These are phyloP conservation scores for Ambrosia trifida DNA, from an alignment of 129 eudicot species.

Conservation along the genomic window DNA sequence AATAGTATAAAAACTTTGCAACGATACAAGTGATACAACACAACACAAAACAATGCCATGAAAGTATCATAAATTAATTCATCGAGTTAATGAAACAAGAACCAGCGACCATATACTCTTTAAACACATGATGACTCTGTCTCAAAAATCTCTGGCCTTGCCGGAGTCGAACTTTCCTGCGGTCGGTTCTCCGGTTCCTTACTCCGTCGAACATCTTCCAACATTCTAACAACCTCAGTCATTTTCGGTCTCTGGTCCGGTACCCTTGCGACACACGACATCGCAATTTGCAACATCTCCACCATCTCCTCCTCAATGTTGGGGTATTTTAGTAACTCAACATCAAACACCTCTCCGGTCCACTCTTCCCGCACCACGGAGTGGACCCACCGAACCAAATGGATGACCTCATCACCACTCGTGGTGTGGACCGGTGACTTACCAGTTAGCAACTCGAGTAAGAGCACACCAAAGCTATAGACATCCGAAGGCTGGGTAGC, in stretches of 20 bases:
- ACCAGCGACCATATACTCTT: constrained; percentile 18
- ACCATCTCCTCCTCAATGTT: constrained; percentile 92
- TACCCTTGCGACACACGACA: constrained; percentile 78
- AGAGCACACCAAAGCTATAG: constrained; percentile 84
- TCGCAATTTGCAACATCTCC: constrained; percentile 86
- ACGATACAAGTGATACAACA: constrained; percentile 37
- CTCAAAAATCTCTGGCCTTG: constrained; percentile 34
- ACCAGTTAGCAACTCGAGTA: constrained; percentile 85
- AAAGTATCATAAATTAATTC: constrained; percentile 30
- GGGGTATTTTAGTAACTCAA: constrained; percentile 76
- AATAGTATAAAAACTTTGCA: constrained; percentile 26
- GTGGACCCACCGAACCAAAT: constrained; percentile 95
- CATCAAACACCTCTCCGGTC: constrained; percentile 94
- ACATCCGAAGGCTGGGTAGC: constrained; percentile 78
- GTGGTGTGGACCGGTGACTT: constrained; percentile 90
- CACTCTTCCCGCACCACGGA: constrained; percentile 97
- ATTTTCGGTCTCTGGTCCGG: constrained; percentile 85
- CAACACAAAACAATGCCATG: constrained; percentile 35
- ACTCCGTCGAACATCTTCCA: constrained; percentile 61
- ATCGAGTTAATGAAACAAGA: constrained; percentile 60
- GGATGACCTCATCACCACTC: constrained; percentile 88
- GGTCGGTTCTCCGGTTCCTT: constrained; percentile 30
- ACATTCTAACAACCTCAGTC: constrained; percentile 71
- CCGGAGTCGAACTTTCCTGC: constrained; percentile 42
- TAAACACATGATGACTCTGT: constrained; percentile 18